phyloP scores from a whole-genome alignment of 225 moss, liverwort and hornwort genomes.

The Physcomitrellopsis africana region DNA sequence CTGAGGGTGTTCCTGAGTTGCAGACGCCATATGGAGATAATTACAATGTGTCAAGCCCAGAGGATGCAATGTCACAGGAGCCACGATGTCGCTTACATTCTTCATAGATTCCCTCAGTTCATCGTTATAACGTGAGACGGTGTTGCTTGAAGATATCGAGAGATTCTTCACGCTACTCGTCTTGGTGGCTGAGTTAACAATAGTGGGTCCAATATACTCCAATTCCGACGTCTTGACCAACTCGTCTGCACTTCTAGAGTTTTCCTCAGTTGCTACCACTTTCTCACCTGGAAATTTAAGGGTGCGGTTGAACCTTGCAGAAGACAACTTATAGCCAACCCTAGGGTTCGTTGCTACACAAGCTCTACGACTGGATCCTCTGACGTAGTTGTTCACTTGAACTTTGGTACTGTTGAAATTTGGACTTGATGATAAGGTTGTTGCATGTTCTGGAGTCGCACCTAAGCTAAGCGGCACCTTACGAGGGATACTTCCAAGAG shows the following conservation, averaged over 20 bases:
- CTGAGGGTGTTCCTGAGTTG: not conserved
- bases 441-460: conserved; percentile 15
- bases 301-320: conserved; percentile 27
- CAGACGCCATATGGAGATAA: not conserved
- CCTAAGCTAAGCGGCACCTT: not conserved
- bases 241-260: not conserved
- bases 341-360: conserved; percentile 3
- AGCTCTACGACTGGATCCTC: conserved; percentile 16
- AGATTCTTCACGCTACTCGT: too few species aligned
- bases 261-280: not conserved
- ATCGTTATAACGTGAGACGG: not conserved
- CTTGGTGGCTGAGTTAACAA: not conserved
- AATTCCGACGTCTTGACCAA: not conserved
- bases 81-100: not conserved
- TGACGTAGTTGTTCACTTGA: conserved; percentile 18
- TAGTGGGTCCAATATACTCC: conserved; percentile 12
- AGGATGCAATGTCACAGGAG: conserved; percentile 41
- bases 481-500: conserved; percentile 7
- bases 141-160: too few species aligned
- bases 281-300: conserved; percentile 34
- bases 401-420: not conserved
- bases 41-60: conserved; percentile 27
- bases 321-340: not conserved
- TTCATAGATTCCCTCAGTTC: not conserved
- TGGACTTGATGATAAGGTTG: conserved; percentile 9